A percentile compares a stretch with the other conserved stretches of the same genome.
These are phyloP conservation scores for Xylaria hypoxylon DNA, from an alignment of 2,329 filamentous ascomycete genomes.

Conservation along the genomic window DNA sequence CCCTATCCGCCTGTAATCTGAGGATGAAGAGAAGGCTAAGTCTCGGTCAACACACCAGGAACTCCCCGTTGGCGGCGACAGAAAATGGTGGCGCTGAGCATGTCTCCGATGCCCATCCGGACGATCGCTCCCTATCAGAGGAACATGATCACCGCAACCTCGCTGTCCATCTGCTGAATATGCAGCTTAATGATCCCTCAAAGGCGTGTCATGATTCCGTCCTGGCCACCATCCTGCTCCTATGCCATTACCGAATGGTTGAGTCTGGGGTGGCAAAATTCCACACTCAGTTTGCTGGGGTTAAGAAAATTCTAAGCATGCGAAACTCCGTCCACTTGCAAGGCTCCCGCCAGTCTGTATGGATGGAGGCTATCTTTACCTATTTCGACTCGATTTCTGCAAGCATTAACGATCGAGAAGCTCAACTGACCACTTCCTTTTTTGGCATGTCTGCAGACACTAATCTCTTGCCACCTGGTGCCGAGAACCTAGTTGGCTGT, in stretches of 20 bases:
- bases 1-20: slow-evolving; percentile 87
- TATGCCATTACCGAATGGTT: slow-evolving; percentile 93
- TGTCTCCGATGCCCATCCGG: slow-evolving; percentile 60
- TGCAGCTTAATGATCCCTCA: slow-evolving; percentile 80
- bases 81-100: slow-evolving; percentile 60
- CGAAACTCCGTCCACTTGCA: slow-evolving; percentile 67
- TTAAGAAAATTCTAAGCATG: slow-evolving; percentile 88
- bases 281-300: slow-evolving; percentile 90
- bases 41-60: slow-evolving; percentile 66
- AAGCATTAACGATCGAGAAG: slow-evolving; percentile 90
- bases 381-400: slow-evolving; percentile 95
- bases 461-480: slow-evolving; percentile 66
- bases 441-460: slow-evolving; percentile 65
- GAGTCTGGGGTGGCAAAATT: slow-evolving; percentile 94
- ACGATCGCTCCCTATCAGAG: slow-evolving; percentile 78
- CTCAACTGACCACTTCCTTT: slow-evolving; percentile 78
- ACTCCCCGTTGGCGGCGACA: slow-evolving; percentile 59
- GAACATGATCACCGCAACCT: slow-evolving; percentile 83
- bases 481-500: slow-evolving; percentile 89
- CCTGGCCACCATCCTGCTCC: slow-evolving; percentile 84
- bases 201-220: slow-evolving; percentile 87
- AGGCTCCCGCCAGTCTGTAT: slow-evolving; percentile 77
- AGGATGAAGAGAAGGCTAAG: slow-evolving; percentile 82
- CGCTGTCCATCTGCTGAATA: slow-evolving; percentile 85
- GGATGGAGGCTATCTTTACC: slow-evolving; percentile 93